Conservation (phyloP, 1,139 yeast species). For the Saccharomyces hybrid region DNA sequence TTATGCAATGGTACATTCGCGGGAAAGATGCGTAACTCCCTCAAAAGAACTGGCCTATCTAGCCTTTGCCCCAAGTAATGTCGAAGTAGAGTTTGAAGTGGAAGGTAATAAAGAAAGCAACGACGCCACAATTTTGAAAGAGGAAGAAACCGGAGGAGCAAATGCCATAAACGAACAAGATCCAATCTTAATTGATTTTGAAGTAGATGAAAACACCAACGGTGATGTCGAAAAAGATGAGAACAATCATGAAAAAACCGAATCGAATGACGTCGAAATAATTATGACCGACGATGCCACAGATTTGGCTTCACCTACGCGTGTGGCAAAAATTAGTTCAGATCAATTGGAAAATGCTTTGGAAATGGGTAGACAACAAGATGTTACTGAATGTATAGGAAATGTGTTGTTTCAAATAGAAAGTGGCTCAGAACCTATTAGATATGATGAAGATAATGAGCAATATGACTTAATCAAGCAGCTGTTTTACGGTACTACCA, state of each 20-base stretch:
- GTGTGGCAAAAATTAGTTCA: conserved; percentile 42
- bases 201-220: background rate
- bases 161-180: background rate
- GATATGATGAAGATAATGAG: conserved; percentile 65
- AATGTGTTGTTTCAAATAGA: conserved; percentile 89
- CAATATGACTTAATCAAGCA: conserved; percentile 72
- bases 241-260: conserved; percentile 10
- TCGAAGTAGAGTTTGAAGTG: conserved; percentile 52
- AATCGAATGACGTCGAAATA: background rate
- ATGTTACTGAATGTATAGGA: conserved; percentile 93
- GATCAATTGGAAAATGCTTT: conserved; percentile 65
- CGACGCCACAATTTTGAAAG: background rate
- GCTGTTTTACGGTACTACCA: conserved; percentile 69
- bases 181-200: background rate
- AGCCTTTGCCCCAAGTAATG: conserved; percentile 72
- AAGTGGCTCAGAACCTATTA: conserved; percentile 71
- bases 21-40: conserved; percentile 66
- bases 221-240: conserved; percentile 2
- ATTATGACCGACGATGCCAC: conserved; percentile 3
- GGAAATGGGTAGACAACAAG: conserved; percentile 88
- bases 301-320: conserved; percentile 11
- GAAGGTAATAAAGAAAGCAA: conserved; percentile 3
- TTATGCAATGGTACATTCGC: conserved; percentile 57
- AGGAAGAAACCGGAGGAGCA: background rate
- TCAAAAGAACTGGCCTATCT: conserved; percentile 77